Evolutionary conservation across 495 filamentous ascomycete species (phyloP), one percentile per base, ranked within the genome.

Genomic region (Penicillium parvum): DNA sequence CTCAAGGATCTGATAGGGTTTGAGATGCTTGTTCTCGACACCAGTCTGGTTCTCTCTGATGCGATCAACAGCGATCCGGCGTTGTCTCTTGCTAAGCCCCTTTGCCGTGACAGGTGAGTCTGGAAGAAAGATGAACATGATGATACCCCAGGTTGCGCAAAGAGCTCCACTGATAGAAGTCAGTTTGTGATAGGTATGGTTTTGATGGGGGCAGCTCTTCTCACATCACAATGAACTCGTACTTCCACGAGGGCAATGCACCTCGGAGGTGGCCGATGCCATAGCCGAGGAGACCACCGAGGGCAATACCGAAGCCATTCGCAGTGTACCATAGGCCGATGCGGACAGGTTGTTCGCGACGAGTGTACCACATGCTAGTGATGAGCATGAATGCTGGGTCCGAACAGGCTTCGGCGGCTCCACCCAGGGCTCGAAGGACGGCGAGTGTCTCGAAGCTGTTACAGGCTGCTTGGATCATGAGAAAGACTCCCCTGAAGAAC

Each of bases 21-120:
- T 84, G 34, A 85, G 53, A 41, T 73, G 65, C 34, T 79, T 76
- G 42, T 82, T 84, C 63, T 84, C 79, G n/a, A 84, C 67, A 30
- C 81, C 81, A 0, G 80, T 83, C 47, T 81, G 78, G 38, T 85
- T 82, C 9, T 71, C 68, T 17, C 77, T 65, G 7, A 84, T 60
- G 10, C 80, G 68, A 45, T 80, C 73, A 8, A 83, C 68, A 32
- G 80, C 78, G 37, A 83, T 61, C 16, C 65, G 64, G 37, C 80
- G 78, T 50, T 84, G 73, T 40, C 71, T 66, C 32, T 73, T 65
- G 21, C 43, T 74, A 19, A 84, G 73, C 28, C 79, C 80, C 25
- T 70, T 74, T 4, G 81, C 79, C 0, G 73, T 75, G 54, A 83
- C 75, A 0, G 81, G 81, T 2, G 78, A 79, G 49, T 83, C 79